Conservation (phyloP, 225 moss, liverwort and hornwort genomes). For the Ulota crispa region DNA sequence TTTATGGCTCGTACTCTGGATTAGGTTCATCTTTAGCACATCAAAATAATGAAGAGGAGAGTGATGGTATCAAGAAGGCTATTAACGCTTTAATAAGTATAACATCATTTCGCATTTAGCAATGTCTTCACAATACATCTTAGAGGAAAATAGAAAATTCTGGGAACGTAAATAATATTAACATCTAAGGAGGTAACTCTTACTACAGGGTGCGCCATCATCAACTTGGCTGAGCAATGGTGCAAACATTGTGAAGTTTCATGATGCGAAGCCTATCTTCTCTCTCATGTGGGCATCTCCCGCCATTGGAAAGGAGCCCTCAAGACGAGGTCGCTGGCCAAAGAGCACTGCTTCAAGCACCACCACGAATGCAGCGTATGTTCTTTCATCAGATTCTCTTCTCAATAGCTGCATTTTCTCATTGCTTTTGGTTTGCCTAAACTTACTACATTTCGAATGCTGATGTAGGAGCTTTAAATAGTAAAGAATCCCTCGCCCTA, state of each 20-base stretch:
- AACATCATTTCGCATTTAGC: not conserved
- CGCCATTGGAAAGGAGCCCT: constrained; percentile 24
- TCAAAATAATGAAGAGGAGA: not conserved
- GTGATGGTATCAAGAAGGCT: not conserved
- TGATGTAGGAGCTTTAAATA: not conserved
- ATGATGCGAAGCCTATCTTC: constrained; percentile 20
- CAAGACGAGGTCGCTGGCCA: constrained; percentile 32
- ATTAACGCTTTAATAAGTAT: too few relatives aligned
- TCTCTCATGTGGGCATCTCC: constrained; percentile 19
- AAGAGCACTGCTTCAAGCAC: constrained; percentile 30
- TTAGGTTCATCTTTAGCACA: not conserved
- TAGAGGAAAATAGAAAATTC: not conserved
- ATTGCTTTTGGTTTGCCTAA: not conserved
- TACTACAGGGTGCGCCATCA: constrained; percentile 19
- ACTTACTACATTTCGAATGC: not conserved
- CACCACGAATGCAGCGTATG: constrained; percentile 40
- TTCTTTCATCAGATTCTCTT: not conserved
- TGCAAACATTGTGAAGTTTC: constrained; percentile 26
- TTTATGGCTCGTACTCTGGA: too few relatives aligned
- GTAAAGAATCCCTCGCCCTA: not conserved
- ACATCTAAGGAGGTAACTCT: not conserved
- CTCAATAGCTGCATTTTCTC: not conserved
- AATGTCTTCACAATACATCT: not conserved
- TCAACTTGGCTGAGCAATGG: constrained; percentile 31
- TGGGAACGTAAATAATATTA: not conserved